Evolutionary conservation across 73 alveolate genomes (phyloP), one percentile per base, ranked within the genome.

Genomic region (Paramecium caudatum): DNA sequence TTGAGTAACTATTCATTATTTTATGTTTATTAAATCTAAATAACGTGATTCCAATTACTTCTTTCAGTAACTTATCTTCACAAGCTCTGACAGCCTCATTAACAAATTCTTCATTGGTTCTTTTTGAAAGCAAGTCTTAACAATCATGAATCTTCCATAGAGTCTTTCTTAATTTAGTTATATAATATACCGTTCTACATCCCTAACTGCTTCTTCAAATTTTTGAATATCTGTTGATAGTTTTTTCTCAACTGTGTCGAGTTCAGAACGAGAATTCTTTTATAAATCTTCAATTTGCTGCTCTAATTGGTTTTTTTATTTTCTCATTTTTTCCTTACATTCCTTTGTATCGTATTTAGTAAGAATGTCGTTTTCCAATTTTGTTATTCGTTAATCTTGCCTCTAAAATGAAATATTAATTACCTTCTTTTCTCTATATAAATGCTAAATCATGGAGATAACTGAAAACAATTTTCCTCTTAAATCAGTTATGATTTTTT

Each of bases 81-180:
- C 62, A 25, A 5, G 92, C 61, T 85, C 83, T 62, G 13, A 85
- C 61, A 36, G 92, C 83, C n/a, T 85, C 92, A 21, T 39, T 27
- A 19, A 85, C 92, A 85, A 62, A 85, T 23, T 85, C 92, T 85
- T 85, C 92, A 62, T 85, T 85, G 4, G 65, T 85, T 43, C 92
- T 85, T 46, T 85, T 85, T 8, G 82, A 34, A 7, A 85, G 55
- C 9, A 85, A 47, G 63, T 85, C 92, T 61, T 85, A 62, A 19
- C 92, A 85, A 63, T 85, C 92, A 27, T 85, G 92, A n/a, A 85
- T 85, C 23, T 85, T 85, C 92, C 92, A 85, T 62, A 85, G 25
- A 15, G 92, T 85, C 25, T 78, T 85, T 85, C 92, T 85, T 65
- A 12, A 12, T 23, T 65, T 13, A 30, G n/a, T 33, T 5, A 33